Percentiles rank a stretch among this genome's conserved stretches.
These are phyloP conservation scores for Pleurotus giganteus DNA, from an alignment of 768 basidiomycete species.

Conservation along the genomic window DNA sequence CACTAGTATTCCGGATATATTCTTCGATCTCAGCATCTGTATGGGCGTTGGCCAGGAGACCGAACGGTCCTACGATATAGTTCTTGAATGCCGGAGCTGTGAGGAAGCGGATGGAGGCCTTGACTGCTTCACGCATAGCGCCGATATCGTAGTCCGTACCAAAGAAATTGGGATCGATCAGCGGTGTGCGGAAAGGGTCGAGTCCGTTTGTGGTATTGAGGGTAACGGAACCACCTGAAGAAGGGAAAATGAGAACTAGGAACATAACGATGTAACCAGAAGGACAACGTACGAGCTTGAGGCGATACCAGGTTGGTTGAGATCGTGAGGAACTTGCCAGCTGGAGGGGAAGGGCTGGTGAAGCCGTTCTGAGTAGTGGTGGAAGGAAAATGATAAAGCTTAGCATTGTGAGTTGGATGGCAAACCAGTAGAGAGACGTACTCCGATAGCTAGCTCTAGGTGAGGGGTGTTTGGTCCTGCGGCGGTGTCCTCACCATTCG, in stretches of 20 bases:
- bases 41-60: slow-evolving; percentile 19
- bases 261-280: background rate
- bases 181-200: slow-evolving; percentile 22
- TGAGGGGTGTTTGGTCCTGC: slow-evolving; percentile 34
- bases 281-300: slow-evolving; percentile 27
- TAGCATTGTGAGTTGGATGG: too few relatives aligned
- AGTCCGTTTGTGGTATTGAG: slow-evolving; percentile 23
- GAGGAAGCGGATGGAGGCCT: slow-evolving; percentile 22
- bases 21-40: slow-evolving; percentile 22
- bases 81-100: slow-evolving; percentile 21
- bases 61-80: slow-evolving; percentile 17
- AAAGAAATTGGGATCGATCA: slow-evolving; percentile 24
- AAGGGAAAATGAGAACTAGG: background rate
- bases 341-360: slow-evolving; percentile 9
- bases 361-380: slow-evolving; percentile 10
- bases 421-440: slow-evolving; percentile 15
- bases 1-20: slow-evolving; percentile 14
- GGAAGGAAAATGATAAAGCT: too few relatives aligned
- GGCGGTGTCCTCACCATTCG: slow-evolving; percentile 26
- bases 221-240: slow-evolving; percentile 23
- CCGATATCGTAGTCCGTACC: slow-evolving; percentile 19
- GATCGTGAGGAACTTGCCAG: slow-evolving; percentile 16
- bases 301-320: slow-evolving; percentile 26
- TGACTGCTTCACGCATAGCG: slow-evolving; percentile 25
- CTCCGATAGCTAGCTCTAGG: slow-evolving; percentile 30